Evolutionary conservation across 768 basidiomycete genomes (phyloP).

Genomic region (Chiua virens): DNA sequence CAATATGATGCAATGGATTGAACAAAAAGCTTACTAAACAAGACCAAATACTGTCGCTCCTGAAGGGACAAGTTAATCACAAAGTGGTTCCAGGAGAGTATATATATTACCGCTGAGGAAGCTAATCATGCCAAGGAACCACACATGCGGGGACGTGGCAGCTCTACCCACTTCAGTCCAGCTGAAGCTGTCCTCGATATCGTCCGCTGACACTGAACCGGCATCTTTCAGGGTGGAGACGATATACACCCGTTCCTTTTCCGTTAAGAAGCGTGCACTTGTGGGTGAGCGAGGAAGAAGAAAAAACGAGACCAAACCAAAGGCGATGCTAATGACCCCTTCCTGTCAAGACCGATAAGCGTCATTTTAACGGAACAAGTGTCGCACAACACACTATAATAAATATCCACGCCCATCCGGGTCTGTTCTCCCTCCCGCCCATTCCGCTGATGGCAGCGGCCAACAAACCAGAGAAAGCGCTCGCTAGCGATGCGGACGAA

Average conservation of each 20-base stretch:
- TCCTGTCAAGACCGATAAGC: slow-evolving; percentile 32
- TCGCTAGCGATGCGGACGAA: slow-evolving; percentile 49
- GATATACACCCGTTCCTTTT: slow-evolving; percentile 49
- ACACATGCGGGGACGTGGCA: slow-evolving; percentile 53
- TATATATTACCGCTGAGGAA: slow-evolving; percentile 51
- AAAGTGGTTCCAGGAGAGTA: background rate
- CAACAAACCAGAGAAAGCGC: slow-evolving; percentile 64
- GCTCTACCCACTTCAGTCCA: slow-evolving; percentile 55
- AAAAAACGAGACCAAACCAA: slow-evolving; percentile 52
- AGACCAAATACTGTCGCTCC: slow-evolving; percentile 15
- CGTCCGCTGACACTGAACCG: slow-evolving; percentile 40
- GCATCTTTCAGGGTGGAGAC: slow-evolving; percentile 20
- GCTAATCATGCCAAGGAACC: slow-evolving; percentile 46
- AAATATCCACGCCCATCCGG: slow-evolving; percentile 67
- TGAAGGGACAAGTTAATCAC: slow-evolving; percentile 3
- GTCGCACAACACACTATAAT: slow-evolving; percentile 38
- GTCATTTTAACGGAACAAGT: background rate
- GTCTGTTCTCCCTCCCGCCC: slow-evolving; percentile 46
- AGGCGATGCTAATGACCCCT: slow-evolving; percentile 61
- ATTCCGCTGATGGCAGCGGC: slow-evolving; percentile 59
- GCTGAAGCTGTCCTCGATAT: slow-evolving; percentile 46
- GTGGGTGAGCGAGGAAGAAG: slow-evolving; percentile 46
- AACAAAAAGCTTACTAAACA: slow-evolving; percentile 18
- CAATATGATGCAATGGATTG: slow-evolving; percentile 37
- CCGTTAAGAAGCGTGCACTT: slow-evolving; percentile 49